Percentiles rank a stretch among this genome's conserved stretches.
Conservation (phyloP, 106 monocot genomes). For the Hemerocallis citrina region DNA sequence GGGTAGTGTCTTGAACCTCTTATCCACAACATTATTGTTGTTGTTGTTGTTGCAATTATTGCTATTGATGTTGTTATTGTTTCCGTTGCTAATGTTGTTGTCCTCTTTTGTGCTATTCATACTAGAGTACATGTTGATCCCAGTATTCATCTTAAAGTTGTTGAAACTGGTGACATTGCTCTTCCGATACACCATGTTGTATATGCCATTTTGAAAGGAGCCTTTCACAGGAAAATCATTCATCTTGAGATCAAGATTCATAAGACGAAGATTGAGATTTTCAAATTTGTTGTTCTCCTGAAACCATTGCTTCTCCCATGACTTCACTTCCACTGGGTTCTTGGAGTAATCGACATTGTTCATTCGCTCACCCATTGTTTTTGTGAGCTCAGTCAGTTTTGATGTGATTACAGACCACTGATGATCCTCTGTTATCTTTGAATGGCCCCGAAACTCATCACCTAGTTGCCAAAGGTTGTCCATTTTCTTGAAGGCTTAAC, state of each 20-base stretch:
- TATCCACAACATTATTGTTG: conserved; percentile 19
- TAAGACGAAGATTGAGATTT: conserved; percentile 27
- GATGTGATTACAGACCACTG: conserved; percentile 72
- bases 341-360: conserved; percentile 50
- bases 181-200: conserved; percentile 36
- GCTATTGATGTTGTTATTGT: conserved; percentile 3
- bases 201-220: conserved; percentile 18
- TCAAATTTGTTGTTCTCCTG: conserved; percentile 50
- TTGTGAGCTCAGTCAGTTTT: conserved; percentile 63
- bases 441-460: conserved; percentile 68
- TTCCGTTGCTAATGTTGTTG: conserved; percentile 12
- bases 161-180: conserved; percentile 21
- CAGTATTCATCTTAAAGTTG: conserved; percentile 42
- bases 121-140: conserved; percentile 11
- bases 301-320: conserved; percentile 43
- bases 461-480: conserved; percentile 74
- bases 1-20: conserved; percentile 40
- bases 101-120: conserved; percentile 16
- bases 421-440: conserved; percentile 62
- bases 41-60: conserved; percentile 18
- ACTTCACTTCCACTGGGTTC: conserved; percentile 19
- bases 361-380: conserved; percentile 39
- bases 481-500: conserved; percentile 22
- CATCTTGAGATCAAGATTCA: conserved; percentile 58
- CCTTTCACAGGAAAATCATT: conserved; percentile 43